Evolutionary conservation across 106 monocot genomes (phyloP).

Genomic region (Platanthera zijinensis): DNA sequence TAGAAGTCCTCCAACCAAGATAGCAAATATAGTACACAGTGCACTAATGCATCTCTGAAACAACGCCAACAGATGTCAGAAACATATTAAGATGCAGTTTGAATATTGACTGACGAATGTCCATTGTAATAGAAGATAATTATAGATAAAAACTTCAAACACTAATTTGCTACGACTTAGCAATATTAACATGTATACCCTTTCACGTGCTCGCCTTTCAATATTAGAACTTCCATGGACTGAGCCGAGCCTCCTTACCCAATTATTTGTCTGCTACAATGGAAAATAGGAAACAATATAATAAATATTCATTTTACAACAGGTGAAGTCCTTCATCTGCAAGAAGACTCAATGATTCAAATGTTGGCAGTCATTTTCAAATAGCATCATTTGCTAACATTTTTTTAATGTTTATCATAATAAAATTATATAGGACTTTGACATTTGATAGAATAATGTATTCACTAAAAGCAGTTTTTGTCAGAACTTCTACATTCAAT

Average conservation of each 20-base stretch:
- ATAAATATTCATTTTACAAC: slow-evolving; percentile 1
- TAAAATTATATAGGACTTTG: neutral
- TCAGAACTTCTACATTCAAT: too few species aligned
- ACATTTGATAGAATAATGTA: neutral
- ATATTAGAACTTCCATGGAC: slow-evolving; percentile 30
- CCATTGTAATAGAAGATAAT: neutral
- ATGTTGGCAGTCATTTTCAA: neutral
- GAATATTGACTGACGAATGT: neutral
- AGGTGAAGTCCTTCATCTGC: slow-evolving; percentile 12
- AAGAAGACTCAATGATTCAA: neutral
- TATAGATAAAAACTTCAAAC: neutral
- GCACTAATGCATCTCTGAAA: slow-evolving; percentile 76
- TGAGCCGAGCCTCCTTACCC: slow-evolving; percentile 88
- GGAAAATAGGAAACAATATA: slow-evolving; percentile 23
- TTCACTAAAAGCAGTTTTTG: neutral
- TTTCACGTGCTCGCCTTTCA: slow-evolving; percentile 46
- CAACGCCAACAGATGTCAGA: slow-evolving; percentile 15
- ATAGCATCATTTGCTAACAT: neutral
- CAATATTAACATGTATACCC: slow-evolving; percentile 48
- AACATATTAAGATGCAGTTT: slow-evolving; percentile 1
- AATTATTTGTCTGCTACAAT: slow-evolving; percentile 76
- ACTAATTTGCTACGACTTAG: slow-evolving; percentile 3
- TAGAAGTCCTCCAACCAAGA: slow-evolving; percentile 83
- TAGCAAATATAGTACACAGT: slow-evolving; percentile 78
- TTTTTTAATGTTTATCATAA: neutral